A percentile compares a stretch with the other conserved stretches of the same genome.
phyloP scores from a whole-genome alignment of 2,329 filamentous ascomycete species.

The Xylariales sp. region DNA sequence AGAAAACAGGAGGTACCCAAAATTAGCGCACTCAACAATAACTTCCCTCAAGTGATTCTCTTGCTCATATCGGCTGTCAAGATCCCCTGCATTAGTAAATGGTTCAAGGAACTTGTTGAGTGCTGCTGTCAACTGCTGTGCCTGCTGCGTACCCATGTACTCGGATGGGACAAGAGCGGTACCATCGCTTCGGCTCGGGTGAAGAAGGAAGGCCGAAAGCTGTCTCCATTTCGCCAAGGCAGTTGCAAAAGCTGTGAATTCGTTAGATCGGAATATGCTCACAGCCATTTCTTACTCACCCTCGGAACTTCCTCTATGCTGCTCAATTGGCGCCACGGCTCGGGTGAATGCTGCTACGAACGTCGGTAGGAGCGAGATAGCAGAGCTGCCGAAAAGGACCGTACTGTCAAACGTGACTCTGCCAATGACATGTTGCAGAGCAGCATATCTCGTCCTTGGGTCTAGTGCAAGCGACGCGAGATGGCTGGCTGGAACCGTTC shows the following conservation, averaged over 20 bases:
- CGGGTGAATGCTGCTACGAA: conserved; percentile 26
- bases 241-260: conserved; percentile 19
- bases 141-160: conserved; percentile 25
- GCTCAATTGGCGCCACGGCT: conserved; percentile 24
- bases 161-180: conserved; percentile 27
- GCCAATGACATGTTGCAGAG: conserved; percentile 34
- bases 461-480: conserved; percentile 28
- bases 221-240: conserved; percentile 37
- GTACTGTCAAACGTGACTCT: conserved; percentile 31
- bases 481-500: conserved; percentile 4
- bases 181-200: conserved; percentile 31
- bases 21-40: conserved; percentile 33
- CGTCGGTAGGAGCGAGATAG: conserved; percentile 32
- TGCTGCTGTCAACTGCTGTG: conserved; percentile 25
- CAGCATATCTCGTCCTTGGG: conserved; percentile 25
- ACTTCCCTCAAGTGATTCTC: conserved; percentile 33
- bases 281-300: conserved; percentile 25
- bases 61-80: conserved; percentile 26
- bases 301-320: conserved; percentile 17
- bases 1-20: conserved; percentile 38
- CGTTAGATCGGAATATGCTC: not conserved
- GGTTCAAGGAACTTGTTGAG: conserved; percentile 29
- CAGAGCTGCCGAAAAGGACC: conserved; percentile 20
- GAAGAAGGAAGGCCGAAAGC: conserved; percentile 38
- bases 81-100: conserved; percentile 25